Percentiles rank a stretch among this genome's conserved stretches.
Evolutionary conservation across 1,284 basidiomycete species (phyloP).

Genomic region (Microbotryum silenes-acaulis): DNA sequence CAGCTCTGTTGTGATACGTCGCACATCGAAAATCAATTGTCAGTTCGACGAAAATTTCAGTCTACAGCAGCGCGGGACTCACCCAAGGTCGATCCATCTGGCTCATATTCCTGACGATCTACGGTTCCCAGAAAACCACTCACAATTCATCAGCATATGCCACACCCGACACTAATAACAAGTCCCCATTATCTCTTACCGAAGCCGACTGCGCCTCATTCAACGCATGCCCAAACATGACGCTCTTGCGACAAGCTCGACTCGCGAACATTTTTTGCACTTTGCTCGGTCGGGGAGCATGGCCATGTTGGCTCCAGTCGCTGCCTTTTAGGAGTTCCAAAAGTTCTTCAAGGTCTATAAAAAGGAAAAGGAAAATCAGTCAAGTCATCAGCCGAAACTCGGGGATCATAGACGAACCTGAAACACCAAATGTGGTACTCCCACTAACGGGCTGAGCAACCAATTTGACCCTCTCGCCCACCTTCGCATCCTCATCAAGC

Average conservation of each 20-base stretch:
- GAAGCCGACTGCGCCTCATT: constrained; percentile 67
- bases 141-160: background rate
- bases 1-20: constrained; percentile 55
- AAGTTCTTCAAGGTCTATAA: constrained; percentile 85
- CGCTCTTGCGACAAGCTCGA: constrained; percentile 88
- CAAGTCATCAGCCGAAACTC: background rate
- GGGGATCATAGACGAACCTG: constrained; percentile 44
- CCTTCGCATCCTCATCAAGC: constrained; percentile 51
- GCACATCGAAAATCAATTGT: background rate
- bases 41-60: background rate
- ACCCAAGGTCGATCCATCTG: constrained; percentile 90
- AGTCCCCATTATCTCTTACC: constrained; percentile 47
- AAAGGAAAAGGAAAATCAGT: constrained; percentile 57
- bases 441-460: constrained; percentile 86
- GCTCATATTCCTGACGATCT: constrained; percentile 89
- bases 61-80: constrained; percentile 11
- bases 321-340: constrained; percentile 58
- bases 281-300: constrained; percentile 65
- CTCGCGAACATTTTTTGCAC: constrained; percentile 94
- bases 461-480: constrained; percentile 57
- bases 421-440: constrained; percentile 68
- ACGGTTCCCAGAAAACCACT: background rate
- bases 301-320: constrained; percentile 61
- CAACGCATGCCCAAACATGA: constrained; percentile 89
- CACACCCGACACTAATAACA: constrained; percentile 1